Conservation (phyloP, 345 rosid genomes). For the Syzygium aromaticum region DNA sequence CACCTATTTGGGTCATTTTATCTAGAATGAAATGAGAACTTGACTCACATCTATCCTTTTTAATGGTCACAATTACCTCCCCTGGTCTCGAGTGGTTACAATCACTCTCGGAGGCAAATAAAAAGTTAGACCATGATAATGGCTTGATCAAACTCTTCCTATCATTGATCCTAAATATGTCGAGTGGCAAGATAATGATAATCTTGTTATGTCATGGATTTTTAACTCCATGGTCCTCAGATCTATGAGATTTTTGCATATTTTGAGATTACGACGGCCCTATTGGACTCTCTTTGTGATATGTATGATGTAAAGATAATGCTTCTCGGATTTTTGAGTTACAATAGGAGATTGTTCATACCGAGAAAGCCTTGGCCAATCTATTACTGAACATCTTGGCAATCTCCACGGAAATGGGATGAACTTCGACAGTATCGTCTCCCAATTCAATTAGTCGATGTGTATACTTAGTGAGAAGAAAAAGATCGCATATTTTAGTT, state of each 20-base stretch:
- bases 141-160: background rate
- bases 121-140: background rate
- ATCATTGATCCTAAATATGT: background rate
- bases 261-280: background rate
- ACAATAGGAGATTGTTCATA: background rate
- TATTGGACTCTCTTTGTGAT: background rate
- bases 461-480: background rate
- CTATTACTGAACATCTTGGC: background rate
- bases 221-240: background rate
- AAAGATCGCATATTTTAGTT: background rate
- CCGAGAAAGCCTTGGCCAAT: background rate
- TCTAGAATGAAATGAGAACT: background rate
- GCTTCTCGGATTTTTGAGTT: background rate
- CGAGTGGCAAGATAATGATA: background rate
- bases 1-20: background rate
- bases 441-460: background rate
- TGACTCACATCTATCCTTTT: background rate
- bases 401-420: background rate
- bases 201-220: background rate
- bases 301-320: background rate
- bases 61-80: background rate
- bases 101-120: background rate
- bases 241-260: background rate
- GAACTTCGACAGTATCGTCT: background rate
- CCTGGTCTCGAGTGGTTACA: background rate